These are phyloP conservation scores for Aureobasidium sp. DNA, from an alignment of 2,329 filamentous ascomycete genomes.

Conservation along the genomic window DNA sequence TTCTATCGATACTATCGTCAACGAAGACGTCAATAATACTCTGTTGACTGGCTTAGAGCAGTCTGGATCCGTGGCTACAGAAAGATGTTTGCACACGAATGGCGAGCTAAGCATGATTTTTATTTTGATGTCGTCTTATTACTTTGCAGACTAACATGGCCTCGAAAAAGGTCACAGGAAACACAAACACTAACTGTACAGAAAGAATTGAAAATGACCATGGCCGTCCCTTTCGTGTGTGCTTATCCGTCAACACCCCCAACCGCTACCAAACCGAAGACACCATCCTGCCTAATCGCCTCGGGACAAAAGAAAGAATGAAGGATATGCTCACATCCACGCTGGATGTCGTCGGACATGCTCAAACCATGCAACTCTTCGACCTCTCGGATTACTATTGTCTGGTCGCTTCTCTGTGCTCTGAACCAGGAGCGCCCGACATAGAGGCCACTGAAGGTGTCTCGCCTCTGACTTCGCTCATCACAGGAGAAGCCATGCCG, in stretches of 20 bases:
- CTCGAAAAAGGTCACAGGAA: background rate
- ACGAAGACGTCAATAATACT: background rate
- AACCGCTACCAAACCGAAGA: background rate
- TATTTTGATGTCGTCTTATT: constrained; percentile 1
- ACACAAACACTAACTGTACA: background rate
- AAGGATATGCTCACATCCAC: background rate
- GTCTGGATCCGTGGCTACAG: background rate
- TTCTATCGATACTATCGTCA: background rate
- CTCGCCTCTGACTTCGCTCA: background rate
- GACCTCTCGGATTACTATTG: background rate
- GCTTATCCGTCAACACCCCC: background rate
- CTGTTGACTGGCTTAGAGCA: background rate
- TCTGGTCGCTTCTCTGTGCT: background rate
- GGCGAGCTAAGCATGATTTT: background rate
- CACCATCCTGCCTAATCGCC: background rate
- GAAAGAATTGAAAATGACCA: background rate
- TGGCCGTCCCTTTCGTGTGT: background rate
- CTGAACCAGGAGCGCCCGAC: background rate
- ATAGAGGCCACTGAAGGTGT: background rate
- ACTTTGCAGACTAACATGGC: background rate
- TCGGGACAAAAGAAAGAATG: background rate
- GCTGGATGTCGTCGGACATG: background rate
- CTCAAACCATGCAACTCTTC: background rate
- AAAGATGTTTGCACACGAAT: background rate
- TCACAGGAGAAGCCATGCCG: background rate